These are phyloP conservation scores for Endogone sp. DNA, from an alignment of 192 early-diverging fungal genomes.

Conservation along the genomic window DNA sequence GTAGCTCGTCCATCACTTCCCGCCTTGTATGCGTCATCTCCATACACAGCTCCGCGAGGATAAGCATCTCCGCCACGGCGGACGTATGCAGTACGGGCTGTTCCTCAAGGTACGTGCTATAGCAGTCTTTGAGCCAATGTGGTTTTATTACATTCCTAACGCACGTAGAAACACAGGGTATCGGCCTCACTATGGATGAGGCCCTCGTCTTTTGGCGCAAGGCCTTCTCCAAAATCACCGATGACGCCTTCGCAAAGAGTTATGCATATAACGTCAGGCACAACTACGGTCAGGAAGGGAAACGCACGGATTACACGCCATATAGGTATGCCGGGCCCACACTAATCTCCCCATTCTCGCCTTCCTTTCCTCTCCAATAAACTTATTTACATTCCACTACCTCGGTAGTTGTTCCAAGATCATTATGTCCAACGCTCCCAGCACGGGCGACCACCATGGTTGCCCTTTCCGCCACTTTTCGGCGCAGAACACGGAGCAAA, in stretches of 20 bases:
- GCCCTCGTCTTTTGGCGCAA: slow-evolving; percentile 89
- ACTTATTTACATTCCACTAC: background rate
- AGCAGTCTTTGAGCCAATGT: no score
- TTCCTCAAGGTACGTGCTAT: slow-evolving; percentile 85
- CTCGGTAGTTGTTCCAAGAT: slow-evolving; percentile 73
- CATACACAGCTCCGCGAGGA: slow-evolving; percentile 65
- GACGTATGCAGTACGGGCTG: slow-evolving; percentile 87
- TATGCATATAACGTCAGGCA: slow-evolving; percentile 95
- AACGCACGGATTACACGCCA: slow-evolving; percentile 71
- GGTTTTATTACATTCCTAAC: no score
- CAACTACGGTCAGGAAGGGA: slow-evolving; percentile 95
- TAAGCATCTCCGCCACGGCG: slow-evolving; percentile 82
- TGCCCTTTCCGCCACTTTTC: slow-evolving; percentile 92
- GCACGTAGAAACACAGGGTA: slow-evolving; percentile 51
- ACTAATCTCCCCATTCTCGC: no score
- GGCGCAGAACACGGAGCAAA: slow-evolving; percentile 52
- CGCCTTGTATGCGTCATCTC: slow-evolving; percentile 88
- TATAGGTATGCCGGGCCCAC: slow-evolving; percentile 62
- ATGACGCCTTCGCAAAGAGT: slow-evolving; percentile 89
- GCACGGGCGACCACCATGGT: slow-evolving; percentile 85
- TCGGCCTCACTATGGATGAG: slow-evolving; percentile 85
- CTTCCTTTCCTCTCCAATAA: background rate
- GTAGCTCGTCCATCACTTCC: slow-evolving; percentile 68
- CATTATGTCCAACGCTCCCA: slow-evolving; percentile 76
- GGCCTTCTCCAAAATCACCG: slow-evolving; percentile 74